Evolutionary conservation across 2,329 filamentous ascomycete genomes (phyloP).

Genomic region (Neurospora crassa): DNA sequence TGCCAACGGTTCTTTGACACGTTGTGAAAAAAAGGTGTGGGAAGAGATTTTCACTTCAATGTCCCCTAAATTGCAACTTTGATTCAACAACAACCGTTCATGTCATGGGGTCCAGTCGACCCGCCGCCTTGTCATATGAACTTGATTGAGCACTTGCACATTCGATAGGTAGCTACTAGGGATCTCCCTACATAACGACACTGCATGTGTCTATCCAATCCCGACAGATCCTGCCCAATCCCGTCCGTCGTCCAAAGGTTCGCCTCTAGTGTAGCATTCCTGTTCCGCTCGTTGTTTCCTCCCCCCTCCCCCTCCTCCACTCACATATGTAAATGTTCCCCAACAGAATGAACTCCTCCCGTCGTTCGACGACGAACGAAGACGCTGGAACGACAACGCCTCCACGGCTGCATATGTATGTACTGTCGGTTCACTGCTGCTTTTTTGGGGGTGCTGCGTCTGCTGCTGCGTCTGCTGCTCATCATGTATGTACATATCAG

Average conservation of each 20-base stretch:
- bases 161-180: background rate
- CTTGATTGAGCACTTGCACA: background rate
- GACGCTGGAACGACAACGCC: background rate
- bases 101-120: background rate
- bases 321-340: background rate
- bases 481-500: background rate
- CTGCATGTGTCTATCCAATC: background rate
- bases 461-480: background rate
- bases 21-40: conserved; percentile 13
- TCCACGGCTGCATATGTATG: background rate
- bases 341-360: background rate
- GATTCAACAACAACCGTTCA: background rate
- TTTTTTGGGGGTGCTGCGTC: too few relatives aligned
- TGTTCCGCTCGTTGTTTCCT: background rate
- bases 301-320: background rate
- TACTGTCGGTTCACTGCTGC: background rate
- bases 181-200: background rate
- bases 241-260: background rate
- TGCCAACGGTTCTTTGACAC: conserved; percentile 21
- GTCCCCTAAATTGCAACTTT: background rate
- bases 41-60: background rate
- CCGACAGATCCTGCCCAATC: background rate
- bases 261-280: background rate
- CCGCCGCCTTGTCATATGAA: background rate
- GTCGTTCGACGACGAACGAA: background rate